Evolutionary conservation across 306 rosid genomes (phyloP).

Genomic region (Casuarina glauca): DNA sequence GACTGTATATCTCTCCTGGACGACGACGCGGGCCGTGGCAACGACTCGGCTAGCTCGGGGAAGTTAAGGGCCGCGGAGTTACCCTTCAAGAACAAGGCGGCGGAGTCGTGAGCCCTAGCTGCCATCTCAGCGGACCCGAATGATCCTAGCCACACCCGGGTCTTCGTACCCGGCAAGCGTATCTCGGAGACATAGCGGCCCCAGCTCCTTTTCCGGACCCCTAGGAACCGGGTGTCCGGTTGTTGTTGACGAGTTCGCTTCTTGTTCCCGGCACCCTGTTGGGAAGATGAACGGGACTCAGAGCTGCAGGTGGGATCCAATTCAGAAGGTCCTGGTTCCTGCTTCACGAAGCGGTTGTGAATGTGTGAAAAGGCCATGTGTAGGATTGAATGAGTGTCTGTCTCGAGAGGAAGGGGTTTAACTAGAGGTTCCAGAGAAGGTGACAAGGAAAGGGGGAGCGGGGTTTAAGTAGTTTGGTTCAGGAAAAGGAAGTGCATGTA

Average conservation of each 20-base stretch:
- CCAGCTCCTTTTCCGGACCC: conserved; percentile 55
- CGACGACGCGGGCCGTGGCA: conserved; percentile 45
- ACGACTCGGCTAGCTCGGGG: conserved; percentile 33
- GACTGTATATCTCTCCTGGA: conserved; percentile 48
- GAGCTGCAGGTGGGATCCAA: background rate
- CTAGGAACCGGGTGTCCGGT: conserved; percentile 20
- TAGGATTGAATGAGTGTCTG: background rate
- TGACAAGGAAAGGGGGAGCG: background rate
- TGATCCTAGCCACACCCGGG: conserved; percentile 55
- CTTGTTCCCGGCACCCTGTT: conserved; percentile 1
- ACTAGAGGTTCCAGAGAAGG: too few relatives aligned
- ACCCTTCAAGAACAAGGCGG: conserved; percentile 51
- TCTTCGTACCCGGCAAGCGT: conserved; percentile 45
- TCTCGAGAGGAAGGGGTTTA: background rate
- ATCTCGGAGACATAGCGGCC: conserved; percentile 59
- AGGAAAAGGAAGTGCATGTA: background rate
- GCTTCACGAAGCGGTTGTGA: conserved; percentile 4
- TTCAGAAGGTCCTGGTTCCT: background rate
- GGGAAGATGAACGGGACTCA: background rate
- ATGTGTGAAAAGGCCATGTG: background rate
- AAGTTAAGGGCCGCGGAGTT: conserved; percentile 47
- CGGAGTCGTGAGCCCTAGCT: conserved; percentile 56
- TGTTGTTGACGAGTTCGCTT: background rate
- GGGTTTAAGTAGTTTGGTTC: background rate
- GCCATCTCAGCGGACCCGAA: conserved; percentile 53